Base-by-base conservation (phyloP, 2,329 filamentous ascomycete genomes). In the Sporothrix pallida region DNA sequence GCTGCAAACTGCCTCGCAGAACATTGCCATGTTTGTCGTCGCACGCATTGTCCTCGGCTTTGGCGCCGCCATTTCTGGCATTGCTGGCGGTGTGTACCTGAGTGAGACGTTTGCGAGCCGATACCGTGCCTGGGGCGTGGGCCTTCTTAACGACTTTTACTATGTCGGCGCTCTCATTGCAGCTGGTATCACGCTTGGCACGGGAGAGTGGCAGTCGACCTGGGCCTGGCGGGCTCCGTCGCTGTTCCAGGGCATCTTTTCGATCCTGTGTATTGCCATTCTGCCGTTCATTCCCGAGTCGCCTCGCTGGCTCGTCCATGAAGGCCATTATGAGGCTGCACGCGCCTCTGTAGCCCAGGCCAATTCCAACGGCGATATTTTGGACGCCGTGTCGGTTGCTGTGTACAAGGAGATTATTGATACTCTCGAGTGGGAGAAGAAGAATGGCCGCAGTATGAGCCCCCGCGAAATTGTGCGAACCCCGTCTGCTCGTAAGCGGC, bases 331-430 rank as follows among this genome's bases (percentile, higher is more conserved):
- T 23, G 81, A 84, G 13, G 84, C 83, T 52, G 85, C 85, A 2
- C 79, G 81, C 2, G 69, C 77, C 4, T 80, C 82, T 0, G 79
- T 87, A 0, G 85, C 85, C 1, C 80, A 82, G 76, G 82, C 83
- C 10, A 83, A 86, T 69, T 80, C 84, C 10, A 78, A 86, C 73
- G 84, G 86, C 3, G 80, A 86, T 72, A 75, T 79, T 1, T 75
- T 79, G 0, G 80, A 84, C 75, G 82, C 82, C 1, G 78, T 83
- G 15, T 82, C 82, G 3, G 76, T 83, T 2, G 76, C 81, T 3
- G 79, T 82, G 17, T 84, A 81, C 78, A 82, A 83, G 73, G 83
- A 86, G 76, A 87, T 87, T 52, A 76, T 83, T n/a, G 84, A 86
- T 72, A 84, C 84, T 8, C 77, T 85, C 13, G 80, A 81, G 63